Base-by-base conservation (phyloP, 164 flowering plant genomes). In the Sedum album region DNA sequence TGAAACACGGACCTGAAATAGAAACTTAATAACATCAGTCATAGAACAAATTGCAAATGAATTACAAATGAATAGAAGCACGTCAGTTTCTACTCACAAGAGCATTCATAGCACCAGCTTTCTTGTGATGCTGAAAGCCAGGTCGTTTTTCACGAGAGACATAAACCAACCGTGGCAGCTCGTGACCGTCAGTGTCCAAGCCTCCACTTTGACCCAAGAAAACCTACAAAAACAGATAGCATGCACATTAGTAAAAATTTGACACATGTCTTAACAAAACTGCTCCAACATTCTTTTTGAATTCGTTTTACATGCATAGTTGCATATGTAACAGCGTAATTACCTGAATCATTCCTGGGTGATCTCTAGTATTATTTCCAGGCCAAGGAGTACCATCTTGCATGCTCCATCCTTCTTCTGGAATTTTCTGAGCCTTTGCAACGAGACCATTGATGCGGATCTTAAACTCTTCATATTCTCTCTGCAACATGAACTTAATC, bases 101-200 rank as follows among this genome's bases (percentile, higher is more conserved):
- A 38, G 96, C 82, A 82, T 91, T 88, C 97, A 91, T 91, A 23
- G 97, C 97, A 83, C 97, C 97, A n/a, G n/a, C n/a, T n/a, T n/a
- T n/a, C n/a, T n/a, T n/a, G n/a, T n/a, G n/a, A n/a, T n/a, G n/a
- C n/a, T n/a, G n/a, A n/a, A n/a, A n/a, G n/a, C n/a, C n/a, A n/a
- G n/a, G n/a, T n/a, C n/a, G n/a, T n/a, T n/a, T n/a, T n/a, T n/a
- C n/a, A n/a, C n/a, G n/a, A n/a, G n/a, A n/a, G n/a, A n/a, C n/a
- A n/a, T n/a, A n/a, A 53, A 91, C 97, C 67, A 91, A 78, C 15
- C 96, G 84, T 23, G 96, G 94, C 65, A 91, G 77, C 80, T 91
- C 97, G 76, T 88, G 86, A 7, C 97, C 97, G 14, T 89, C 96
- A 66, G 81, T 77, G 77, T 91, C n/a, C n/a, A n/a, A n/a, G n/a